A percentile compares a stretch with the other conserved stretches of the same genome.
Evolutionary conservation across 1,284 basidiomycete species (phyloP).

Genomic region (Cutaneotrichosporon cyanovorans): DNA sequence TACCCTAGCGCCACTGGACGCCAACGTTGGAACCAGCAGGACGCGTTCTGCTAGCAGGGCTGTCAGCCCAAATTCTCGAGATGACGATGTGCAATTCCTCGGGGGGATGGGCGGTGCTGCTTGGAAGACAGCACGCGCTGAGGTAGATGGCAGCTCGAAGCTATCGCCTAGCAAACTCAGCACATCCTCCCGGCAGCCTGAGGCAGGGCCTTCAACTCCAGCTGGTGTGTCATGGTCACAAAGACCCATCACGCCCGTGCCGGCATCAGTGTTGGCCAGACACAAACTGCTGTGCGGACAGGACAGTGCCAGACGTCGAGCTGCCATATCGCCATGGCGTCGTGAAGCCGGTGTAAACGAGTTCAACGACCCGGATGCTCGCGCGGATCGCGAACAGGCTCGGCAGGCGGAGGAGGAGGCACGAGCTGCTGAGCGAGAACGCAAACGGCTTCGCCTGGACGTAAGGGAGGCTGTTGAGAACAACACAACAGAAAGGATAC

Average conservation of each 20-base stretch:
- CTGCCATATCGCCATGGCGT: constrained; percentile 15
- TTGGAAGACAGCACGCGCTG: too few relatives aligned
- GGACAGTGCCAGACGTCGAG: constrained; percentile 12
- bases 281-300: constrained; percentile 25
- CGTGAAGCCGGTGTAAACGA: neutral
- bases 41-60: too few relatives aligned
- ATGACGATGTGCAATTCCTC: too few relatives aligned
- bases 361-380: neutral
- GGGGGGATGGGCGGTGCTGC: too few relatives aligned
- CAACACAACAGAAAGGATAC: neutral
- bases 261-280: constrained; percentile 17
- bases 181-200: neutral
- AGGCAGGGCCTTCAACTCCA: neutral
- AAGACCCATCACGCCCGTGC: constrained; percentile 8
- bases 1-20: too few relatives aligned
- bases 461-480: neutral
- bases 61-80: too few relatives aligned
- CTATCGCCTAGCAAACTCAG: too few relatives aligned
- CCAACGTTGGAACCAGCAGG: too few relatives aligned
- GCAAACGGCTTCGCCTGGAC: constrained; percentile 4
- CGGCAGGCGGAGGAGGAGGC: constrained; percentile 2
- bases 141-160: too few relatives aligned
- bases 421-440: constrained; percentile 3
- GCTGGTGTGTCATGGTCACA: neutral
- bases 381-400: neutral